phyloP scores from a whole-genome alignment of 179 eudicot genomes.

The Heliamphora pulchella region DNA sequence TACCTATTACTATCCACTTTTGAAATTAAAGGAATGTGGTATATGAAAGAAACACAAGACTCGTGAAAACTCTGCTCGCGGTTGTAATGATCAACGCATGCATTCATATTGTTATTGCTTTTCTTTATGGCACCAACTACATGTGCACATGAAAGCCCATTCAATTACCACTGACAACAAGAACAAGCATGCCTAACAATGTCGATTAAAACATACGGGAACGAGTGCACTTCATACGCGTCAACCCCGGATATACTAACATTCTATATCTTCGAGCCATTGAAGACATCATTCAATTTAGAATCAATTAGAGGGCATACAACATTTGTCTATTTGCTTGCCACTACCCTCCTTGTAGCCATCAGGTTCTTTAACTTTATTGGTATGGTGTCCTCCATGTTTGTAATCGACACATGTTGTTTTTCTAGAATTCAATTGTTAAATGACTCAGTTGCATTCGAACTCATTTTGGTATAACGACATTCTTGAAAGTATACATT shows the following conservation, averaged over 20 bases:
- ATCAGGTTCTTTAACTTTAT: neutral
- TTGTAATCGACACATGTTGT: neutral
- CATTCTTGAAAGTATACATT: neutral
- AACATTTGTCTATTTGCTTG: neutral
- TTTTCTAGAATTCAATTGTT: neutral
- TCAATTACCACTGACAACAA: neutral
- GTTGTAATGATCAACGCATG: neutral
- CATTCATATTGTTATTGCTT: neutral
- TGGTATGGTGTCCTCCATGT: neutral
- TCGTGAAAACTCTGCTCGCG: neutral
- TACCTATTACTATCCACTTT: too few relatives aligned
- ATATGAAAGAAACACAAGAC: neutral
- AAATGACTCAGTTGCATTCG: neutral
- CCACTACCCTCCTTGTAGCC: neutral
- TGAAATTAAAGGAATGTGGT: too few relatives aligned
- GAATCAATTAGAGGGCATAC: neutral
- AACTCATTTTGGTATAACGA: neutral
- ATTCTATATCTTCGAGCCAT: neutral
- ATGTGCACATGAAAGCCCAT: neutral
- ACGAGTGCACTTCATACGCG: neutral
- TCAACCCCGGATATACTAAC: neutral
- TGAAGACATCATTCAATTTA: neutral
- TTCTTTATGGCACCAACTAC: neutral
- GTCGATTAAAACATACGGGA: neutral
- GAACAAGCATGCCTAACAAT: neutral